A percentile compares a stretch with the other conserved stretches of the same genome.
Conservation (phyloP, 2,329 filamentous ascomycete species). For the Aspergillus arachidicola region DNA sequence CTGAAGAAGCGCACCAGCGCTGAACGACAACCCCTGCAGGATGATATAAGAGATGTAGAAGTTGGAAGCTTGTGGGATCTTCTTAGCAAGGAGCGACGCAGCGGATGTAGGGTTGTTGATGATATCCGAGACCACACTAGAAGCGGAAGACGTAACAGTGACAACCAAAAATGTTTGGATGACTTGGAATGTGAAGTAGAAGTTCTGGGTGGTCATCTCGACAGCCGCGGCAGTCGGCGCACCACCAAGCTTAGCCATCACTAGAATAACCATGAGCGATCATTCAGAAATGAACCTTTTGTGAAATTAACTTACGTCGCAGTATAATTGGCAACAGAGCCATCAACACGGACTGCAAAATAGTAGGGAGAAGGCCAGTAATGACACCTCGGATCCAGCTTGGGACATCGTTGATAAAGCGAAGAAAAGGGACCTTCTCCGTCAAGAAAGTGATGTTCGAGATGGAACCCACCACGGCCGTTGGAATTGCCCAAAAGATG, state of each 20-base stretch:
- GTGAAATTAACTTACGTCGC: conserved; percentile 57
- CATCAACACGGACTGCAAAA: conserved; percentile 82
- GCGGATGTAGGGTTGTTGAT: conserved; percentile 63
- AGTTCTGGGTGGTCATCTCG: conserved; percentile 87
- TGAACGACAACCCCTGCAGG: conserved; percentile 82
- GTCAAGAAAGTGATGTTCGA: conserved; percentile 78
- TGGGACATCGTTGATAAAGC: conserved; percentile 75
- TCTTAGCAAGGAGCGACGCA: conserved; percentile 67
- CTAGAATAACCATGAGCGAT: conserved; percentile 36
- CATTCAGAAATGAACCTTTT: neutral
- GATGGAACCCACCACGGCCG: conserved; percentile 79
- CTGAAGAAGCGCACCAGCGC: conserved; percentile 74
- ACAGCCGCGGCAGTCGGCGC: conserved; percentile 77
- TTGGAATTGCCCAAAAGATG: conserved; percentile 80
- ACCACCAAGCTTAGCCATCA: conserved; percentile 77
- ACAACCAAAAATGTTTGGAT: conserved; percentile 90
- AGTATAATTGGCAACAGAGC: conserved; percentile 81
- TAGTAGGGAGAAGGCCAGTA: conserved; percentile 78
- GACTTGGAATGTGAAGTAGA: conserved; percentile 73
- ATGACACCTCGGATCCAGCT: conserved; percentile 74
- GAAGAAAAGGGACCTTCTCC: conserved; percentile 66
- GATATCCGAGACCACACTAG: conserved; percentile 67
- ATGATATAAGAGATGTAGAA: conserved; percentile 97
- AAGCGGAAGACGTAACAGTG: conserved; percentile 78
- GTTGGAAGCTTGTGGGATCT: conserved; percentile 82